phyloP scores from a whole-genome alignment of 1,284 basidiomycete genomes.

The Leucoagaricus sp. region DNA sequence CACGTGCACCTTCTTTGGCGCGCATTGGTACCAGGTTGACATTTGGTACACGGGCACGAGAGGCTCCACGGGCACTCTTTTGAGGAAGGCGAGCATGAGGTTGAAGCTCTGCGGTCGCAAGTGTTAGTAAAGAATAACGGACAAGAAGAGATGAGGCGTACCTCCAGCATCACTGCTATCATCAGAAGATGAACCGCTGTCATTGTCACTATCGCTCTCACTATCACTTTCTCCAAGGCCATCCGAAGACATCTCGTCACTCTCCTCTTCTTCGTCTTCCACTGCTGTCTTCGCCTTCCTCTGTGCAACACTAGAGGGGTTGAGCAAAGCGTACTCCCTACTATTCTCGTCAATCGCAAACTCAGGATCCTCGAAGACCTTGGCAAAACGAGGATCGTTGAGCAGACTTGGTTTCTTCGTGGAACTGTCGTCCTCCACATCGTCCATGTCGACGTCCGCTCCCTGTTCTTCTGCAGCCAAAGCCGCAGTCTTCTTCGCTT shows the following conservation, averaged over 20 bases:
- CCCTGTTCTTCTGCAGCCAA: constrained; percentile 45
- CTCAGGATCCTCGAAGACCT: constrained; percentile 92
- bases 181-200: constrained; percentile 26
- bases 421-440: constrained; percentile 35
- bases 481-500: constrained; percentile 44
- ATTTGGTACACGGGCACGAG: constrained; percentile 45
- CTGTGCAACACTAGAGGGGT: constrained; percentile 78
- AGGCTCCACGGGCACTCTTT: constrained; percentile 45
- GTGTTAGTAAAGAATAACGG: constrained; percentile 10
- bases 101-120: constrained; percentile 44
- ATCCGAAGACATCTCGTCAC: constrained; percentile 77
- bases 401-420: constrained; percentile 59
- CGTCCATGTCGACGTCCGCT: constrained; percentile 45
- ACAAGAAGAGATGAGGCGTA: constrained; percentile 21
- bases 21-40: constrained; percentile 66
- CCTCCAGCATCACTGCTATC: constrained; percentile 49
- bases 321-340: constrained; percentile 88
- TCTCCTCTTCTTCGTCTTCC: constrained; percentile 89
- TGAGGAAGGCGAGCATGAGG: constrained; percentile 44
- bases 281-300: constrained; percentile 74
- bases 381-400: constrained; percentile 87
- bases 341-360: constrained; percentile 90
- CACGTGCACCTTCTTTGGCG: constrained; percentile 33
- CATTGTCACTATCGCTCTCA: constrained; percentile 44
- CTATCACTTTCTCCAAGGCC: constrained; percentile 47